Evolutionary conservation across 2,329 filamentous ascomycete species (phyloP).

Genomic region (Aspergillus spinulosporus): DNA sequence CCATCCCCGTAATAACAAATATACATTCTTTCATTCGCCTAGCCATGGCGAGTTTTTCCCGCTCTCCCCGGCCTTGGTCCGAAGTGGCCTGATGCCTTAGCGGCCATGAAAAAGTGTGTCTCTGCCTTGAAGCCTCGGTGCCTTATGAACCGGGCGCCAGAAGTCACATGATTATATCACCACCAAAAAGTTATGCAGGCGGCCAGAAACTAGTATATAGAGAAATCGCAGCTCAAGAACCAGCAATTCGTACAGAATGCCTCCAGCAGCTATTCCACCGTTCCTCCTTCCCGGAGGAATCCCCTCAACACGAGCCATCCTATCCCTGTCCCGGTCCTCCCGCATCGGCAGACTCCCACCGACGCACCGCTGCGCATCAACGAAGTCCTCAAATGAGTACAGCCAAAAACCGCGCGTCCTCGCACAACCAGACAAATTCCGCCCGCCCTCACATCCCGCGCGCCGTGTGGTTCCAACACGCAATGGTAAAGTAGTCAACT

Average conservation of each 20-base stretch:
- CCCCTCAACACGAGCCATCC: conserved; percentile 33
- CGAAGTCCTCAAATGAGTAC: not conserved
- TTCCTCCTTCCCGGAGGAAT: conserved; percentile 66
- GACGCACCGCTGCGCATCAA: conserved; percentile 28
- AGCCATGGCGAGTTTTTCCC: conserved; percentile 15
- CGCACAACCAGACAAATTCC: conserved; percentile 85
- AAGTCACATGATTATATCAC: conserved; percentile 1
- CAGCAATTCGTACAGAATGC: not conserved
- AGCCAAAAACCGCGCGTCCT: conserved; percentile 65
- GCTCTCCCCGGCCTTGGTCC: conserved; percentile 16
- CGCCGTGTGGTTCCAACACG: conserved; percentile 59
- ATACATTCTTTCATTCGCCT: conserved; percentile 19
- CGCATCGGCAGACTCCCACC: conserved; percentile 18
- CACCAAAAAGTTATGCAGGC: not conserved
- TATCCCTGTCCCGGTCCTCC: conserved; percentile 24
- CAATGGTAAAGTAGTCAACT: conserved; percentile 51
- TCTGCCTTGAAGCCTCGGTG: not conserved
- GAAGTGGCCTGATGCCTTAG: conserved; percentile 20
- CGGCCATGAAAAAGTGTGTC: not conserved
- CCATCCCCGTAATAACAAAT: conserved; percentile 16
- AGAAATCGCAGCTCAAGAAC: not conserved
- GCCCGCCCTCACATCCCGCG: conserved; percentile 83
- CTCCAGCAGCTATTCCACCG: conserved; percentile 54
- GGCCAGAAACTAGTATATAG: not conserved
- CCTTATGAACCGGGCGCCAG: not conserved